These are phyloP conservation scores for Excoecaria agallocha DNA, from an alignment of 345 rosid genomes.

Conservation along the genomic window DNA sequence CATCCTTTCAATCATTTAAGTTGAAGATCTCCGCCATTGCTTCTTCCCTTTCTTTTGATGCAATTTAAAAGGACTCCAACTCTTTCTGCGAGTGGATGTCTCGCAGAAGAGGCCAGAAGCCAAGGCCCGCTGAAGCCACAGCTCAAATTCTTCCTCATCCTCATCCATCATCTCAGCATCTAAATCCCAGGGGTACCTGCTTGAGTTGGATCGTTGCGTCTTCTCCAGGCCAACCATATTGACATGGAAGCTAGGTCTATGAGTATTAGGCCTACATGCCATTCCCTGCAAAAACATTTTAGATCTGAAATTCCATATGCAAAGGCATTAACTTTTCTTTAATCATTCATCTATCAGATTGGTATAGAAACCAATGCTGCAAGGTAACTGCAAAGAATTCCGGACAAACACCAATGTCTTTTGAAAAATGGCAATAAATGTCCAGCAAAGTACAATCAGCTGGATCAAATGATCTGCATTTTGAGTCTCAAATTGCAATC, in stretches of 20 bases:
- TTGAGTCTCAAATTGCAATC: no score
- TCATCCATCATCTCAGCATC: constrained; percentile 95
- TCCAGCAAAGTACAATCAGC: no score
- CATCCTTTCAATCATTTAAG: constrained; percentile 15
- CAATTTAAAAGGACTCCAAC: constrained; percentile 94
- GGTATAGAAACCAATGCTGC: no score
- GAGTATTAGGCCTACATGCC: constrained; percentile 97
- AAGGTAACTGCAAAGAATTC: no score
- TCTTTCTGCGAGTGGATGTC: constrained; percentile 79
- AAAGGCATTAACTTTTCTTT: neutral
- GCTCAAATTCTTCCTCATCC: constrained; percentile 81
- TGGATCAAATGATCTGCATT: no score
- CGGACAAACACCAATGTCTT: no score
- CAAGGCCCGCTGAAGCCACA: constrained; percentile 86
- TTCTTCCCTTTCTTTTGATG: constrained; percentile 76
- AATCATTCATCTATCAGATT: neutral
- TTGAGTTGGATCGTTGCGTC: constrained; percentile 74
- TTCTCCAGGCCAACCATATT: constrained; percentile 93
- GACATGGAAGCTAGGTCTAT: constrained; percentile 91
- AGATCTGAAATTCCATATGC: neutral
- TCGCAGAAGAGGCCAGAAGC: constrained; percentile 93
- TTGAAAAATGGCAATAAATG: no score
- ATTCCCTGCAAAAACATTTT: constrained; percentile 58
- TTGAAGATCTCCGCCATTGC: constrained; percentile 83
- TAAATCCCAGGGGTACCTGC: constrained; percentile 84